Conservation (phyloP, 2,329 filamentous ascomycete species). For the Botryotinia narcissicola region DNA sequence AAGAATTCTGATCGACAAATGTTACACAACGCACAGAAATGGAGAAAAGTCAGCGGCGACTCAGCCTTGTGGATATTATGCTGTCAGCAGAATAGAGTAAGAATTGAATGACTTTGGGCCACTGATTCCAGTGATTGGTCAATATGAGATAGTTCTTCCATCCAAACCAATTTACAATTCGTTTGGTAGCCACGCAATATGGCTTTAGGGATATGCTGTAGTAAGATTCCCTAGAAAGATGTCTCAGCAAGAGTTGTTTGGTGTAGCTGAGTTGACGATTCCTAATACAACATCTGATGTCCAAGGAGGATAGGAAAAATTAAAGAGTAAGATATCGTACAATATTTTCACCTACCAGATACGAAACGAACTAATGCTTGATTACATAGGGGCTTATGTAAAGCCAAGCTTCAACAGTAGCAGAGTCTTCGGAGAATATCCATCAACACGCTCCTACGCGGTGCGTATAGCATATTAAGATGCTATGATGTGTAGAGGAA, state of each 20-base stretch:
- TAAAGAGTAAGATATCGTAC: background rate
- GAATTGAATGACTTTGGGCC: background rate
- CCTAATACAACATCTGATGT: background rate
- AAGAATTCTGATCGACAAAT: background rate
- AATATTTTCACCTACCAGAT: background rate
- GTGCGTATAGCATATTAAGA: background rate
- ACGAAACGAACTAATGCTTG: background rate
- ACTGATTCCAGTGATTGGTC: background rate
- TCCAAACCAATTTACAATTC: background rate
- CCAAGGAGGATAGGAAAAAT: fast-evolving
- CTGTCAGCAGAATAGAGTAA: background rate
- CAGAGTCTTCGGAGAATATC: background rate
- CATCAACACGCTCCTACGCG: background rate
- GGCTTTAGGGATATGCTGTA: background rate
- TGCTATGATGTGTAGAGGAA: background rate
- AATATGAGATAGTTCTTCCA: background rate
- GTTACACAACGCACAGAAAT: background rate
- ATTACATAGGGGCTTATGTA: background rate
- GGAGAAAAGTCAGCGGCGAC: background rate
- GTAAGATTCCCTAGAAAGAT: background rate
- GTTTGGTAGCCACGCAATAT: no score
- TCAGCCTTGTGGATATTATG: background rate
- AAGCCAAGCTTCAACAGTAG: background rate
- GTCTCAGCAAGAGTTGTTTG: background rate
- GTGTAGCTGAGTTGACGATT: background rate